Evolutionary conservation across 441 rosid species (phyloP).

Genomic region (Corymbia calophylla): DNA sequence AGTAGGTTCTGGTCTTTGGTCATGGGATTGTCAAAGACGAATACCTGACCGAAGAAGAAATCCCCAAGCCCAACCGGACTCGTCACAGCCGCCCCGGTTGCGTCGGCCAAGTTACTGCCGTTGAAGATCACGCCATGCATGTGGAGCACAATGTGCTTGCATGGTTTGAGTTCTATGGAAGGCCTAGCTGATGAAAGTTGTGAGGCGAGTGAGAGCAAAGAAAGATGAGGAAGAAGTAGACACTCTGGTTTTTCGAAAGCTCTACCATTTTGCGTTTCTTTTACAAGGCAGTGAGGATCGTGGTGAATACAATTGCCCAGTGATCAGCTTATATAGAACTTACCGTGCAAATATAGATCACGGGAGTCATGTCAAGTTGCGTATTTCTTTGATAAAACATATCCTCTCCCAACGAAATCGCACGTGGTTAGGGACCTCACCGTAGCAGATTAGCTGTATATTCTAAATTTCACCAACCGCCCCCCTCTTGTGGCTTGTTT

Average conservation of each 20-base stretch:
- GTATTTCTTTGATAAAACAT: background rate
- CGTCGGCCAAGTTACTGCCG: conserved; percentile 15
- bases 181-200: background rate
- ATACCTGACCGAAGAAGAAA: conserved; percentile 19
- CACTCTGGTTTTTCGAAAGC: background rate
- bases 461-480: background rate
- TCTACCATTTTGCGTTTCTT: background rate
- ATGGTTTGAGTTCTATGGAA: conserved; percentile 4
- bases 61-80: conserved; percentile 14
- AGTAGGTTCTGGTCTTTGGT: conserved; percentile 13
- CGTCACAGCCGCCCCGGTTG: conserved; percentile 10
- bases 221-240: background rate
- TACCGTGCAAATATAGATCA: background rate
- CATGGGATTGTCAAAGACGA: conserved; percentile 29
- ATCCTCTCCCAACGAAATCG: background rate
- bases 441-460: too few species aligned
- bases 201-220: background rate
- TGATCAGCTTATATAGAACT: background rate
- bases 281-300: background rate
- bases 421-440: background rate
- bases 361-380: background rate
- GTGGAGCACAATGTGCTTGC: conserved; percentile 21
- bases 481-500: background rate
- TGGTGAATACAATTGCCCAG: background rate
- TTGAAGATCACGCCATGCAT: conserved; percentile 28